These are phyloP conservation scores for Botrytis deweyae DNA, from an alignment of 2,329 filamentous ascomycete species.

Conservation along the genomic window DNA sequence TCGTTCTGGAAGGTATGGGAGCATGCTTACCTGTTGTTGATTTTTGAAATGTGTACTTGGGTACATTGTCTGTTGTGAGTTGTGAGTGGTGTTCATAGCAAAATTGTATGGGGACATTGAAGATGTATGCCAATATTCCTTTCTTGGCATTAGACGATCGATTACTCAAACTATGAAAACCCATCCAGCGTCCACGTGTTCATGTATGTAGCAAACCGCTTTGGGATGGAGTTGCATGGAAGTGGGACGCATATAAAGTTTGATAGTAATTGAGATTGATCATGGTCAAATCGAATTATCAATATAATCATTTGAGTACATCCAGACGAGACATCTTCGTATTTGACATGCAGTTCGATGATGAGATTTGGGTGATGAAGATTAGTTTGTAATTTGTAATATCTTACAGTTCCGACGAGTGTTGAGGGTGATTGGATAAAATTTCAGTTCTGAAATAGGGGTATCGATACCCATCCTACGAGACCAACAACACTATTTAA, in stretches of 20 bases:
- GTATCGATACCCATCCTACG: background rate
- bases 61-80: background rate
- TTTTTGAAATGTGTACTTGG: background rate
- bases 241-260: background rate
- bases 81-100: background rate
- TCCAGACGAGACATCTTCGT: background rate
- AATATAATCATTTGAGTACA: background rate
- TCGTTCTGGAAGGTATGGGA: background rate
- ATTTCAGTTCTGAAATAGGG: background rate
- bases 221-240: background rate
- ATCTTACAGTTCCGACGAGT: background rate
- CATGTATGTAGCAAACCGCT: background rate
- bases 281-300: background rate
- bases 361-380: background rate
- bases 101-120: background rate
- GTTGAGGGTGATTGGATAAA: background rate
- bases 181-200: background rate
- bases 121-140: background rate
- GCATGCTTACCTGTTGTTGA: background rate
- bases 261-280: background rate
- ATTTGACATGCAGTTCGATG: background rate
- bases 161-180: background rate
- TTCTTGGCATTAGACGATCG: background rate
- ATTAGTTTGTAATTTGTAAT: background rate
- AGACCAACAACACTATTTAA: background rate